phyloP scores from a whole-genome alignment of 805 yeast species.

The Ogataea nakhonphanomensis region DNA sequence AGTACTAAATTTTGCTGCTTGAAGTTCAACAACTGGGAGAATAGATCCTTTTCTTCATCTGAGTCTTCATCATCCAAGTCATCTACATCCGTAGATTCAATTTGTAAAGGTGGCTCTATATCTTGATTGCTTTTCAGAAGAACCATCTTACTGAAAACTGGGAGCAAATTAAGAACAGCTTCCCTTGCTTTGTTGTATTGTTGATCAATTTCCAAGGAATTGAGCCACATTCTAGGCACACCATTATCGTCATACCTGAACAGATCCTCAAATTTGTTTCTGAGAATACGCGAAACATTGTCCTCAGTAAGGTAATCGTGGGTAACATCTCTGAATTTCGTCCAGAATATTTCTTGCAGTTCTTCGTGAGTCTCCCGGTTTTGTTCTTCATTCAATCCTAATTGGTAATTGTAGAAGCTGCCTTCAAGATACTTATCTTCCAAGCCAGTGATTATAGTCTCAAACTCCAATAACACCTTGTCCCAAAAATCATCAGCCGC shows the following conservation, averaged over 20 bases:
- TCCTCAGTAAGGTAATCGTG: constrained; percentile 66
- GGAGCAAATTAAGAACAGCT: constrained; percentile 53
- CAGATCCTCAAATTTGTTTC: constrained; percentile 75
- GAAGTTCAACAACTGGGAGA: constrained; percentile 56
- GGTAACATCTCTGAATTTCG: constrained; percentile 50
- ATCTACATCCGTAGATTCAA: constrained; percentile 35
- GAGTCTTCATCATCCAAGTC: constrained; percentile 28
- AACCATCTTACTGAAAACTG: constrained; percentile 55
- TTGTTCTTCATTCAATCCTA: constrained; percentile 51
- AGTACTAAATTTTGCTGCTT: constrained; percentile 55
- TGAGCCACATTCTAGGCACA: constrained; percentile 78
- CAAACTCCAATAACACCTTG: constrained; percentile 43
- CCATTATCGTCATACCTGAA: constrained; percentile 84
- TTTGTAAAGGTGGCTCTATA: constrained; percentile 55
- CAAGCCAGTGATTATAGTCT: constrained; percentile 29
- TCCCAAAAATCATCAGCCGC: constrained; percentile 65
- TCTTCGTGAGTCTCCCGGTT: constrained; percentile 40
- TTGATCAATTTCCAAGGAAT: constrained; percentile 66
- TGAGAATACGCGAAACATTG: constrained; percentile 57
- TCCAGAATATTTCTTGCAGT: constrained; percentile 63
- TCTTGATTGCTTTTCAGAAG: constrained; percentile 47
- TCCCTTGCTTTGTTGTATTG: constrained; percentile 59
- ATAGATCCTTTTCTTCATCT: constrained; percentile 38
- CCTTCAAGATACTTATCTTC: constrained; percentile 32
- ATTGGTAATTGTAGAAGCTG: constrained; percentile 51